Evolutionary conservation across 2,329 filamentous ascomycete genomes (phyloP).

Genomic region (Cordyceps javanica): DNA sequence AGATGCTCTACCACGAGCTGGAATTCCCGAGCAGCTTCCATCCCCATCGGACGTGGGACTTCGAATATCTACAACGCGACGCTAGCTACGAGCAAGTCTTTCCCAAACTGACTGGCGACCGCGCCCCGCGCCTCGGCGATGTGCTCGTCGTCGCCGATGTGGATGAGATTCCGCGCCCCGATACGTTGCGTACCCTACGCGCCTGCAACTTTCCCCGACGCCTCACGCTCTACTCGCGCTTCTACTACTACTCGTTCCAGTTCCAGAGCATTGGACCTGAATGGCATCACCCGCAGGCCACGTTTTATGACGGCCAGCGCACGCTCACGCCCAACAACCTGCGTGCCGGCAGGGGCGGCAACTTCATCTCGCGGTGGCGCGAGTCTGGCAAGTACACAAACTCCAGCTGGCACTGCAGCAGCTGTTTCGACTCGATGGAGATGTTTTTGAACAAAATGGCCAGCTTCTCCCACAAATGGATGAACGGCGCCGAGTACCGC

Average conservation of each 20-base stretch:
- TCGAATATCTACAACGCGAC: conserved; percentile 47
- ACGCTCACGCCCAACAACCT: conserved; percentile 51
- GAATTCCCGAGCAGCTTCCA: conserved; percentile 36
- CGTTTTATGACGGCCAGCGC: conserved; percentile 35
- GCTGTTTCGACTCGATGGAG: conserved; percentile 50
- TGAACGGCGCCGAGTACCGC: conserved; percentile 44
- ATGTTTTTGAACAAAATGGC: conserved; percentile 51
- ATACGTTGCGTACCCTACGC: conserved; percentile 41
- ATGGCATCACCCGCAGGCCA: conserved; percentile 57
- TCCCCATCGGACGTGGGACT: conserved; percentile 38
- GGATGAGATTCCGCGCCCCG: conserved; percentile 52
- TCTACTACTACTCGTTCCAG: conserved; percentile 55
- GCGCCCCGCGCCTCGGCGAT: conserved; percentile 42
- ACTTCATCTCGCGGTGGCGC: conserved; percentile 4
- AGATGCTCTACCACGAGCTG: conserved; percentile 56
- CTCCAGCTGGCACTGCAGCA: conserved; percentile 57
- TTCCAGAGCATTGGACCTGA: conserved; percentile 34
- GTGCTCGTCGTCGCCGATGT: conserved; percentile 55
- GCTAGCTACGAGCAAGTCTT: conserved; percentile 54
- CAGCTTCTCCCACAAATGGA: conserved; percentile 48
- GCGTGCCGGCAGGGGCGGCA: conserved; percentile 39
- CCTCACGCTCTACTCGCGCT: conserved; percentile 43
- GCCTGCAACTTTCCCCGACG: conserved; percentile 48
- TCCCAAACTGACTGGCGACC: conserved; percentile 36
- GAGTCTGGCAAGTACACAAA: conserved; percentile 33